These are phyloP conservation scores for Umbelopsis sp. DNA, from an alignment of 371 early-diverging fungal species.

Conservation along the genomic window DNA sequence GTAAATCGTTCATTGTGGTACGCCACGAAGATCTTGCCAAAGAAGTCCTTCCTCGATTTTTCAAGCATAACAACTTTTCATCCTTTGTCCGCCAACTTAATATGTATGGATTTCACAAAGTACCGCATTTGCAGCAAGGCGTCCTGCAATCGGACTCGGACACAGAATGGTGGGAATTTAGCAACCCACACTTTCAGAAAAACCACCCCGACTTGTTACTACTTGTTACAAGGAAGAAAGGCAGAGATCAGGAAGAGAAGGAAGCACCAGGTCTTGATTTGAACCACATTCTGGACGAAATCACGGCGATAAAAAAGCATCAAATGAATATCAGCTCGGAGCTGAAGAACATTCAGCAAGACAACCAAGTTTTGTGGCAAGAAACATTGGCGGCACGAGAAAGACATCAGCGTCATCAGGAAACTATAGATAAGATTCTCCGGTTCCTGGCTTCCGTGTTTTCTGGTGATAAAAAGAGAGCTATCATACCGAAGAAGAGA, in stretches of 20 bases:
- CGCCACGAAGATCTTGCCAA: conserved; percentile 84
- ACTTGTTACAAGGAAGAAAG: conserved; percentile 61
- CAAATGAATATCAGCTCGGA: conserved; percentile 88
- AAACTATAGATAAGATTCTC: conserved; percentile 89
- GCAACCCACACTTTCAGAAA: conserved; percentile 57
- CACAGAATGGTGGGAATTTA: conserved; percentile 64
- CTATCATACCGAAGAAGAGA: conserved; percentile 60
- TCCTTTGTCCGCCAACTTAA: conserved; percentile 96
- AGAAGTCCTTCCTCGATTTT: conserved; percentile 82
- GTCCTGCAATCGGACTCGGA: conserved; percentile 69
- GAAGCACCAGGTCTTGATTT: conserved; percentile 58
- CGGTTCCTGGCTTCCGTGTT: conserved; percentile 82
- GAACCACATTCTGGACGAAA: conserved; percentile 75
- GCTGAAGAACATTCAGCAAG: conserved; percentile 83
- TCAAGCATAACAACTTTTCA: conserved; percentile 93
- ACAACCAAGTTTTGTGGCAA: conserved; percentile 90
- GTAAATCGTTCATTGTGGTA: conserved; percentile 72
- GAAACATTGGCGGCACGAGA: conserved; percentile 78
- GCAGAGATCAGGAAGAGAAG: conserved; percentile 55
- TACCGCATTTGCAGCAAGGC: conserved; percentile 81
- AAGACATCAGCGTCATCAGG: conserved; percentile 84
- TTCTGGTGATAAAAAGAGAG: conserved; percentile 64
- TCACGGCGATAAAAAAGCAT: conserved; percentile 87
- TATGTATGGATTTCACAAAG: conserved; percentile 89
- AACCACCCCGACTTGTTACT: conserved; percentile 61